phyloP scores from a whole-genome alignment of 176 grass and related monocot species.

The Oryza meyeriana region DNA sequence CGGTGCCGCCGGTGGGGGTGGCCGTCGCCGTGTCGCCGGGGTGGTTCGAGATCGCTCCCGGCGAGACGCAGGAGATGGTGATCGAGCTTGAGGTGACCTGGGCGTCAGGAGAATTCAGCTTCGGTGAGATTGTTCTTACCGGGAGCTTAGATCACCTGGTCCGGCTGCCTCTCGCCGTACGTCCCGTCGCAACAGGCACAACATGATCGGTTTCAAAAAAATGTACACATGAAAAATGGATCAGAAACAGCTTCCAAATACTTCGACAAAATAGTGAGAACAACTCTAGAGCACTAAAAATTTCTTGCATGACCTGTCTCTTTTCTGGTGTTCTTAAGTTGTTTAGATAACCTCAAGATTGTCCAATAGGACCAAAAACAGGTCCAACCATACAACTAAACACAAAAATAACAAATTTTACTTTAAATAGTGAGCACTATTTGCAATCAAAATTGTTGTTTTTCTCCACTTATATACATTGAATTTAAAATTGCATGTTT shows the following conservation, averaged over 20 bases:
- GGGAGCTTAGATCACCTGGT: constrained; percentile 55
- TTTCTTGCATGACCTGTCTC: neutral
- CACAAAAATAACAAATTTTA: too few relatives aligned
- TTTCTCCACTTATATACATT: too few relatives aligned
- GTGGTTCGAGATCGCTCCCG: constrained; percentile 45
- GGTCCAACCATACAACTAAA: too few relatives aligned
- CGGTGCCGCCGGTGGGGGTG: constrained; percentile 37
- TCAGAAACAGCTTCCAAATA: neutral
- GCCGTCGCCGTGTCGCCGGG: constrained; percentile 25
- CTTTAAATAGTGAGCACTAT: too few relatives aligned
- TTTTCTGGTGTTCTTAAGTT: too few relatives aligned
- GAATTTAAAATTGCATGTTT: too few relatives aligned
- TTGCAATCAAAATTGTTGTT: too few relatives aligned
- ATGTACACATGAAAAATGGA: neutral
- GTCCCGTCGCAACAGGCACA: neutral
- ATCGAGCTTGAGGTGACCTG: constrained; percentile 33
- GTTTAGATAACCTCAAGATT: too few relatives aligned
- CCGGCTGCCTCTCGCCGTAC: constrained; percentile 42
- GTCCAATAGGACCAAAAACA: too few relatives aligned
- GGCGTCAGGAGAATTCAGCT: constrained; percentile 27
- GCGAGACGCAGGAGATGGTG: constrained; percentile 39
- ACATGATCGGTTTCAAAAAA: neutral
- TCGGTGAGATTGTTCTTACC: constrained; percentile 55
- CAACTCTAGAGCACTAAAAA: too few relatives aligned
- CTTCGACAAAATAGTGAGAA: too few relatives aligned